These are phyloP conservation scores for Gilbertella persicaria DNA, from an alignment of 371 early-diverging fungal species.

Conservation along the genomic window DNA sequence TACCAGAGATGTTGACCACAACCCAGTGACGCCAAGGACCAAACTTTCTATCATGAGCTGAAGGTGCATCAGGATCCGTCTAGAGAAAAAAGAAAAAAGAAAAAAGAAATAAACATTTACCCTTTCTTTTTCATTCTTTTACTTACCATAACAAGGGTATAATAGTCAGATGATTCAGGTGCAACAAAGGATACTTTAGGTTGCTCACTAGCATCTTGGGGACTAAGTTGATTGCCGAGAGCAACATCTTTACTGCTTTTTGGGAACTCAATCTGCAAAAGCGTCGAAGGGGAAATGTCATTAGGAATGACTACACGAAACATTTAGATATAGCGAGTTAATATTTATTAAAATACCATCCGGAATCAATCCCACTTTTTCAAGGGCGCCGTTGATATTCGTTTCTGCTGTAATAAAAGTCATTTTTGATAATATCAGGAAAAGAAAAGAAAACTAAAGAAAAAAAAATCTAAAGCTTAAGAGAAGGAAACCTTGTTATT, in stretches of 20 bases:
- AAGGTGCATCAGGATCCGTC: slow-evolving; percentile 71
- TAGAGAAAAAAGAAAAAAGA: slow-evolving; percentile 8
- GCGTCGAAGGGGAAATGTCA: slow-evolving; percentile 30
- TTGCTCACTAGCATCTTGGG: slow-evolving; percentile 28
- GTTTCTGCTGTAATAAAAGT: slow-evolving; percentile 48
- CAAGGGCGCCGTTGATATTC: slow-evolving; percentile 41
- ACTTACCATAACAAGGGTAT: slow-evolving; percentile 58
- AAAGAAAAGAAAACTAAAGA: no score
- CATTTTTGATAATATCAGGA: no score
- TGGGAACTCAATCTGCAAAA: slow-evolving; percentile 43
- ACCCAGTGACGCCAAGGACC: slow-evolving; percentile 72
- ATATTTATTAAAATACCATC: slow-evolving; percentile 28
- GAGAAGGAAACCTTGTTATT: no score
- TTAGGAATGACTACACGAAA: slow-evolving; percentile 33
- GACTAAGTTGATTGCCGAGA: slow-evolving; percentile 48
- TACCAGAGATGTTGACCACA: slow-evolving; percentile 57
- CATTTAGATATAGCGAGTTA: neutral
- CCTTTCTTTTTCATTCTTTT: neutral
- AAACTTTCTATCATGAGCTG: slow-evolving; percentile 44
- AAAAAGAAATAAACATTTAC: no score
- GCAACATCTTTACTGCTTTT: slow-evolving; percentile 38
- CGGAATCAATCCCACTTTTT: slow-evolving; percentile 46
- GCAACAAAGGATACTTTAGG: slow-evolving; percentile 47
- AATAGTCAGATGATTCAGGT: slow-evolving; percentile 41
- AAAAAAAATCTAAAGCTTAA: no score